These are phyloP conservation scores for Cordyceps tenuipes DNA, from an alignment of 2,329 filamentous ascomycete species.

Conservation along the genomic window DNA sequence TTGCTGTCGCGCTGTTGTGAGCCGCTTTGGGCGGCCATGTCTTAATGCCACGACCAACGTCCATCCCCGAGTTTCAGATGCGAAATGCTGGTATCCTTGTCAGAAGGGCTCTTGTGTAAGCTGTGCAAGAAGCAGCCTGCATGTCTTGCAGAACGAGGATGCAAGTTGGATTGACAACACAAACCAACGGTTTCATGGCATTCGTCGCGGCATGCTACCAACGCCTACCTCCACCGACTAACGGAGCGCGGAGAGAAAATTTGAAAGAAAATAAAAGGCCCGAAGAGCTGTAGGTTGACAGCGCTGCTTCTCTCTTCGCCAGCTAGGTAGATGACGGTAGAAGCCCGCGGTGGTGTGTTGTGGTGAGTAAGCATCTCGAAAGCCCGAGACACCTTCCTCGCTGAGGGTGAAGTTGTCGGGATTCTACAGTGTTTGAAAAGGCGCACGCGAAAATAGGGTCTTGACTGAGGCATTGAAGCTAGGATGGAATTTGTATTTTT, in stretches of 20 bases:
- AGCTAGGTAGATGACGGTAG: neutral
- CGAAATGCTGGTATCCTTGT: neutral
- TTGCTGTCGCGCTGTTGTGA: neutral
- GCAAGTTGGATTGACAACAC: neutral
- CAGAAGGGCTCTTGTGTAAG: neutral
- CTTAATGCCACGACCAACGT: neutral
- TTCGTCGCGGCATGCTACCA: neutral
- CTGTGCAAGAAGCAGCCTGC: neutral
- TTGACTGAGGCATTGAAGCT: too few species aligned
- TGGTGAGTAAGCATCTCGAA: too few species aligned
- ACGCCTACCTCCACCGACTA: neutral
- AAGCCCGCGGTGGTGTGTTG: neutral
- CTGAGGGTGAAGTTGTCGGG: too few species aligned
- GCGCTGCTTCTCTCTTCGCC: neutral
- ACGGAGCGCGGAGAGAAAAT: neutral
- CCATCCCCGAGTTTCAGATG: too few species aligned
- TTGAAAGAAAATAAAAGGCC: neutral
- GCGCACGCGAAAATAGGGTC: too few species aligned
- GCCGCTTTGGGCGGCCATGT: neutral
- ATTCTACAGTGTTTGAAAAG: too few species aligned
- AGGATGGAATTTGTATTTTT: too few species aligned
- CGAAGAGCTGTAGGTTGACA: neutral
- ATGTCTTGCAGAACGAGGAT: neutral
- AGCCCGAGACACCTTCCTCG: too few species aligned
- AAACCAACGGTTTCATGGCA: neutral